Base-by-base conservation (phyloP, 805 yeast genomes). In the Candida tallmaniae region DNA sequence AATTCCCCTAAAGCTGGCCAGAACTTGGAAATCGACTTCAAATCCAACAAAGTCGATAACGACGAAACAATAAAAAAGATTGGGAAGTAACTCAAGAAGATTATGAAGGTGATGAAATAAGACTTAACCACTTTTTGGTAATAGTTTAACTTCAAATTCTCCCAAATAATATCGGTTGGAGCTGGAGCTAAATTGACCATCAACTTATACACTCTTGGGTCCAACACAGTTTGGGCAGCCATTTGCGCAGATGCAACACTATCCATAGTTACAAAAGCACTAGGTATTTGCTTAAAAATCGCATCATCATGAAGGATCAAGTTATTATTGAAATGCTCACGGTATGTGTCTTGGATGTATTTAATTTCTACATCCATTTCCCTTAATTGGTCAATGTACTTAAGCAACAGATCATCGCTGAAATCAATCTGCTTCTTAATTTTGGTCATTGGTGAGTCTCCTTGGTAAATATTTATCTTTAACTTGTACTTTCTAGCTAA, bases 1-100 rank as follows among this genome's bases (percentile, higher is more conserved):
- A 69, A 55, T n/a, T 70, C 64, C 1, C 81, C 83, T 25, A 76
- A 61, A 6, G 67, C 73, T 3, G 81, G 81, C 78, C 80, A 76
- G 38, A 75, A 54, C 45, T 73, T 74, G 32, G 67, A 65, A 34
- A 77, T 74, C 1, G 80, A 68, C 47, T 69, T 73, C 32, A 76
- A 62, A 45, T 76, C 78, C 40, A 77, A 58, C 46, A 77, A 64
- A 2, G 80, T 70, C 1, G 82, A 67, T 36, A 77, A 70, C 26
- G 77, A 73, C 6, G 78, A 62, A 20, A 76, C 76, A 29, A 78
- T 74, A 44, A 75, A 73, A 29, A 75, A 64, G 38, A 76, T 66
- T 18, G 74, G 65, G 20, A 70, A 68, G 44, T 76, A 72, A 47
- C 74, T 68, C 18, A 72, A 52, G 16, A 73, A 59, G 29, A 74